Evolutionary conservation across 805 yeast genomes (phyloP).

Genomic region (Starmera pachycereana): DNA sequence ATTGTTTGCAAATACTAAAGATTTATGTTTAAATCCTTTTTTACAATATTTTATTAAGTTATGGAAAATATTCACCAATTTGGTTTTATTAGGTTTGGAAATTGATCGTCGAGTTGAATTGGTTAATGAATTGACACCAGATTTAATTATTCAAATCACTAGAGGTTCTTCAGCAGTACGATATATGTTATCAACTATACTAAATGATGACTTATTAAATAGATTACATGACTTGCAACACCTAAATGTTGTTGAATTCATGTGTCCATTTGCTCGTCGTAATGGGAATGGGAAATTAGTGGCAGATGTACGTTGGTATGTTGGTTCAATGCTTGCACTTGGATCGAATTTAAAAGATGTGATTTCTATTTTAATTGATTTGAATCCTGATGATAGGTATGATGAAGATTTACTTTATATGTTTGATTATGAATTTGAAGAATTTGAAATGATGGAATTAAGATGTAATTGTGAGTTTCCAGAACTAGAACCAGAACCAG

Average conservation of each 20-base stretch:
- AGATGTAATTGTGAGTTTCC: conserved; percentile 15
- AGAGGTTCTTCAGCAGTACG: conserved; percentile 59
- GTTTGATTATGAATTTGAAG: conserved; percentile 45
- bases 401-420: conserved; percentile 61
- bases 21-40: conserved; percentile 51
- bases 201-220: conserved; percentile 36
- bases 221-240: conserved; percentile 47
- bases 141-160: conserved; percentile 35
- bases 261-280: conserved; percentile 59
- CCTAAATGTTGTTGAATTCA: conserved; percentile 47
- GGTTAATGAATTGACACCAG: conserved; percentile 25
- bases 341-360: conserved; percentile 39
- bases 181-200: conserved; percentile 46
- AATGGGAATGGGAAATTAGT: conserved; percentile 48
- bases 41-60: conserved; percentile 41
- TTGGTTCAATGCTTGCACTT: conserved; percentile 42
- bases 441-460: conserved; percentile 20
- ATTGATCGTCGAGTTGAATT: conserved; percentile 43
- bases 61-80: conserved; percentile 60
- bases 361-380: conserved; percentile 41
- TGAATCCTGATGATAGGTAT: conserved; percentile 51
- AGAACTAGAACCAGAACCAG: conserved; percentile 11
- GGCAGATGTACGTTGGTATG: conserved; percentile 48
- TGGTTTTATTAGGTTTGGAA: conserved; percentile 50
- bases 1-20: conserved; percentile 23